A percentile compares a stretch with the other conserved stretches of the same genome.
Conservation (phyloP, 2,329 filamentous ascomycete species). For the Penicillium sp. region DNA sequence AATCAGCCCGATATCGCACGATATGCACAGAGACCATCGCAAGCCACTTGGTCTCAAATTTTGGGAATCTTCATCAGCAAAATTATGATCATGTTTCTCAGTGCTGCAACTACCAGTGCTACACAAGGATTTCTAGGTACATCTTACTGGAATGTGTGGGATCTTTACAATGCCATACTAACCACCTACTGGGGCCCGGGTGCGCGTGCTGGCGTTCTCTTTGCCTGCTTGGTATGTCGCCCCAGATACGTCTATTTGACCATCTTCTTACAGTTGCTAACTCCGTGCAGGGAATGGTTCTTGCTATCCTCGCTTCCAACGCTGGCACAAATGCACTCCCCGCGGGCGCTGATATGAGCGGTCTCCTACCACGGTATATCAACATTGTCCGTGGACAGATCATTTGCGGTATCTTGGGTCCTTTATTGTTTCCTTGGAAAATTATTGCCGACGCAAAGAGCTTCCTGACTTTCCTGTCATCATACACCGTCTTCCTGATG, state of each 20-base stretch:
- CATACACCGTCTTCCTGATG: conserved; percentile 44
- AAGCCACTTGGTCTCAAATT: conserved; percentile 26
- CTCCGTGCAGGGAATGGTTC: conserved; percentile 25
- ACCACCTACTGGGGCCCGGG: conserved; percentile 40
- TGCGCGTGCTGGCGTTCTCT: conserved; percentile 42
- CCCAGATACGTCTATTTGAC: too few species aligned
- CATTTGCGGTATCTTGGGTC: conserved; percentile 39
- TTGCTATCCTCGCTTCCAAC: conserved; percentile 47
- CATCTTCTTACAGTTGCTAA: too few species aligned
- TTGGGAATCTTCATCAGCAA: conserved; percentile 40
- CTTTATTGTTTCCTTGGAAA: conserved; percentile 44
- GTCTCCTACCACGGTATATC: conserved; percentile 44
- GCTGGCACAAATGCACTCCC: conserved; percentile 44
- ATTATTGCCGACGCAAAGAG: conserved; percentile 41
- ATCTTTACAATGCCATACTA: conserved; percentile 43
- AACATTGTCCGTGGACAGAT: conserved; percentile 46
- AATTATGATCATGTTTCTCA: conserved; percentile 43
- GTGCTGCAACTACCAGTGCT: conserved; percentile 41
- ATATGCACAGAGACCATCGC: background rate
- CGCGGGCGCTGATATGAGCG: conserved; percentile 43
- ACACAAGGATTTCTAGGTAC: conserved; percentile 27
- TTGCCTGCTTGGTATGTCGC: conserved; percentile 27
- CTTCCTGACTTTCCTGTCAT: conserved; percentile 46
- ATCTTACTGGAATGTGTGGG: conserved; percentile 48
- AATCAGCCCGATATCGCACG: background rate